A percentile compares a stretch with the other conserved stretches of the same genome.
phyloP scores from a whole-genome alignment of 2,329 filamentous ascomycete genomes.

The Colletotrichum tamarilloi region DNA sequence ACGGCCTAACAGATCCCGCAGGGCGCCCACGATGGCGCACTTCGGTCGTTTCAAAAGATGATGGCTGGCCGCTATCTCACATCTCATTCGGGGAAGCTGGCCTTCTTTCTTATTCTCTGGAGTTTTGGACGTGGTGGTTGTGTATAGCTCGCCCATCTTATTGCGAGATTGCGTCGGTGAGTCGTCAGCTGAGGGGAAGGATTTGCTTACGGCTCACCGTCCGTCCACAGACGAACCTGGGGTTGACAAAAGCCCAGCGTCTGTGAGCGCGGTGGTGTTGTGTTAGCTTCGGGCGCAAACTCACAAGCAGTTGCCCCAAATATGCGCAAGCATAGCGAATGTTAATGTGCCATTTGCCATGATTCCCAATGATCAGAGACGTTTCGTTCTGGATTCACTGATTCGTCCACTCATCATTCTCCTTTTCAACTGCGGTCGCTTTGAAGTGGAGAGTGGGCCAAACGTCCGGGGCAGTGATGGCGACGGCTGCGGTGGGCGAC shows the following conservation, averaged over 20 bases:
- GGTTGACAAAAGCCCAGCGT: too few species aligned
- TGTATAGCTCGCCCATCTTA: background rate
- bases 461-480: background rate
- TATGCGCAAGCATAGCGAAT: background rate
- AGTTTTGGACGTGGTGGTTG: background rate
- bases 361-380: background rate
- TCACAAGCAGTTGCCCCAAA: background rate
- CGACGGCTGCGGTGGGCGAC: slow-evolving; percentile 5
- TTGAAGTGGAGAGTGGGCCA: background rate
- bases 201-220: background rate
- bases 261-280: background rate
- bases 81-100: background rate
- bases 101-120: background rate
- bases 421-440: background rate
- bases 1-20: slow-evolving; percentile 13
- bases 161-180: slow-evolving; percentile 1
- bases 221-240: background rate
- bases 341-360: background rate
- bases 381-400: background rate
- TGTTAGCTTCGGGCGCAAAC: background rate
- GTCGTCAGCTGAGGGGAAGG: background rate
- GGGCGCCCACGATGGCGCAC: background rate
- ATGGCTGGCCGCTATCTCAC: background rate
- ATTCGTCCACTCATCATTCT: background rate
- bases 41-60: slow-evolving; percentile 19